Evolutionary conservation across 2,329 filamentous ascomycete species (phyloP), one percentile per base, ranked within the genome.

Genomic region (Beauveria medogensis): DNA sequence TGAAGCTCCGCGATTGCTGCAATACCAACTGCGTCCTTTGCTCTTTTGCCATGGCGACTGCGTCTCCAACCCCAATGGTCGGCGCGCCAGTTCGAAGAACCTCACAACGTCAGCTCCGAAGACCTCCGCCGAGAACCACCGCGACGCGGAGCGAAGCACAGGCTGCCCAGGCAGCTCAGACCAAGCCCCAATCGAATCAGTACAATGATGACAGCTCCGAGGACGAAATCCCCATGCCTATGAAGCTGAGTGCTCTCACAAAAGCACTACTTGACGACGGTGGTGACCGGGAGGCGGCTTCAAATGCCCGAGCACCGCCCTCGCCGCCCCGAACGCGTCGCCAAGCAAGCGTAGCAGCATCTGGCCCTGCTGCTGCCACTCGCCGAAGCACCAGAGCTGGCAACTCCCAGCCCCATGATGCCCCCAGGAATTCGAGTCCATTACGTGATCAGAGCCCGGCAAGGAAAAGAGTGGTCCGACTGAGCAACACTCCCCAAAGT

Each of bases 191-290:
- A 55, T 66, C 74, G 48, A 76, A 65, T 75, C 72, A n/a, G 69
- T 87, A 72, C 63, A 65, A 71, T 66, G 87, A 90, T 67, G 92
- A 96, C 71, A 96, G 91, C 78, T 96, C 92, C 26, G 93, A 97
- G 74, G 93, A 97, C 69, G 93, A 97, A 74, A 90, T 95, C 30
- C 89, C 90, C 18, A 88, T 91, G 67, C 92, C 92, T 68, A 91
- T 94, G 84, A 95, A 94, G 77, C 89, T 97, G 71, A 97, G 92
- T 72, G 92, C 92, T 68, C 84, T 94, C 66, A 96, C 93, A 54
- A 93, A 94, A 71, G 92, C 91, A 22, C 80, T 97, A 18, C 80
- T 97, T 26, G 84, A 85, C 61, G 84, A 87, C 63, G 82, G 83
- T 48, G 81, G 77, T 3, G 80, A 83, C 9, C 78, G 79, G 64